Evolutionary conservation across 2,329 filamentous ascomycete genomes (phyloP), one percentile per base, ranked within the genome.

Genomic region (Raffaelea ambrosiae): DNA sequence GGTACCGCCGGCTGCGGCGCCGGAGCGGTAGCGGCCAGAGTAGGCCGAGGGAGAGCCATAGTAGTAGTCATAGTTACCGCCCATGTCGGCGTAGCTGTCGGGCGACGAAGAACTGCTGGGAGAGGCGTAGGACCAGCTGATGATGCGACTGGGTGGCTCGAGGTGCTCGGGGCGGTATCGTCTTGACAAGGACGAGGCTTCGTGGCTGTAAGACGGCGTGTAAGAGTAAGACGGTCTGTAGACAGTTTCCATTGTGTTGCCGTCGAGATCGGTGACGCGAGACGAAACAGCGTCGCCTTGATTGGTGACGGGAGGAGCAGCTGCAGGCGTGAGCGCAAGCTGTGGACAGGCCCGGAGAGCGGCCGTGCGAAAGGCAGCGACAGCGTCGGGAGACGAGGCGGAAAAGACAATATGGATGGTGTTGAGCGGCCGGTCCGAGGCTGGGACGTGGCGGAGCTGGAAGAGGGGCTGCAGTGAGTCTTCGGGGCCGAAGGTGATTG

Each of bases 171-270:
- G 33, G 18, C 31, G 38, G n/a, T 39, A 33, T 21, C 50, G 39
- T 18, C 51, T 43, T 4, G 44, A 39, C 16, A 63, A 65, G 4
- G 66, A 66, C 14, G 64, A 61, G 20, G 64, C 63, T 31, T 49
- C 54, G 53, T 68, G 62, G 46, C 60, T 55, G 5, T 64, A 54
- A 22, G 63, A 56, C 44, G 69, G 66, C 31, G 63, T 63, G 38
- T 57, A 55, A 36, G 26, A 29, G 26, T 29, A 38, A 38, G 62
- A 59, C 13, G 63, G 61, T 9, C 72, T 71, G 61, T 81, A 85
- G 44, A 90, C 79, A 26, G 87, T 84, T 60, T 93, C 86, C 61
- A 95, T 81, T 56, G 77, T 85, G 67, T 95, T 94, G 44, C 86
- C 86, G 67, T 95, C 88, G 47, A 87, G 75, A 64, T 95, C 88